Evolutionary conservation across 2,329 filamentous ascomycete genomes (phyloP).

Genomic region (Emydomyces testavorans): DNA sequence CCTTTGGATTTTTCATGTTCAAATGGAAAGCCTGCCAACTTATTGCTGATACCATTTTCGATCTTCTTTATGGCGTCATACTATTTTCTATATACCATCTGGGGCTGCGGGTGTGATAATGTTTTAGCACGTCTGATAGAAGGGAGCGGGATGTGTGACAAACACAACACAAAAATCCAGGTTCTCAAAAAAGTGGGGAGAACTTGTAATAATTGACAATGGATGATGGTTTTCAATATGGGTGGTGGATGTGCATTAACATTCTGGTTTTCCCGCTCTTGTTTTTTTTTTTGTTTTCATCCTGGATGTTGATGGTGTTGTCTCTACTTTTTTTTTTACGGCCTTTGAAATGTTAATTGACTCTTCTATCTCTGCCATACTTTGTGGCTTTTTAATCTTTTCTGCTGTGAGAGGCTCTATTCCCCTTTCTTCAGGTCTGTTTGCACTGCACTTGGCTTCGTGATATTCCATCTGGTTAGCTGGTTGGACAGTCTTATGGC

Average conservation of each 20-base stretch:
- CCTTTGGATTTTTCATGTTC: background rate
- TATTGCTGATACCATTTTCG: slow-evolving; percentile 7
- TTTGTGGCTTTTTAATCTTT: slow-evolving; percentile 1
- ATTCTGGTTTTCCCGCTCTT: slow-evolving; percentile 4
- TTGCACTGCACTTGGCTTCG: background rate
- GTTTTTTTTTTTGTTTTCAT: background rate
- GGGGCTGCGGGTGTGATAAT: slow-evolving; percentile 2
- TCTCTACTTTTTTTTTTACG: slow-evolving; percentile 3
- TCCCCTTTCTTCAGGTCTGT: background rate
- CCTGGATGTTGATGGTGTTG: slow-evolving; percentile 5
- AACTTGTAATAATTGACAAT: slow-evolving; percentile 10
- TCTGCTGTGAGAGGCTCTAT: background rate
- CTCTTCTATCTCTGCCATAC: background rate
- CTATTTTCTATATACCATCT: slow-evolving; percentile 4
- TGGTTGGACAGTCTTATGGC: slow-evolving; percentile 1
- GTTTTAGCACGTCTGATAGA: slow-evolving; percentile 6
- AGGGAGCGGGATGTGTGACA: slow-evolving; percentile 2
- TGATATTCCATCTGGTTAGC: background rate
- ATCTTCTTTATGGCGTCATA: slow-evolving; percentile 3
- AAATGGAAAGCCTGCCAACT: background rate
- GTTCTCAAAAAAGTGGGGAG: slow-evolving; percentile 1
- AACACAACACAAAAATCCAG: slow-evolving; percentile 6
- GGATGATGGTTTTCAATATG: slow-evolving; percentile 4
- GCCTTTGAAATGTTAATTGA: background rate
- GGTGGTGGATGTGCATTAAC: slow-evolving; percentile 7